Evolutionary conservation across 495 filamentous ascomycete species (phyloP), one percentile per base, ranked within the genome.

Genomic region (Annulohypoxylon moriforme): DNA sequence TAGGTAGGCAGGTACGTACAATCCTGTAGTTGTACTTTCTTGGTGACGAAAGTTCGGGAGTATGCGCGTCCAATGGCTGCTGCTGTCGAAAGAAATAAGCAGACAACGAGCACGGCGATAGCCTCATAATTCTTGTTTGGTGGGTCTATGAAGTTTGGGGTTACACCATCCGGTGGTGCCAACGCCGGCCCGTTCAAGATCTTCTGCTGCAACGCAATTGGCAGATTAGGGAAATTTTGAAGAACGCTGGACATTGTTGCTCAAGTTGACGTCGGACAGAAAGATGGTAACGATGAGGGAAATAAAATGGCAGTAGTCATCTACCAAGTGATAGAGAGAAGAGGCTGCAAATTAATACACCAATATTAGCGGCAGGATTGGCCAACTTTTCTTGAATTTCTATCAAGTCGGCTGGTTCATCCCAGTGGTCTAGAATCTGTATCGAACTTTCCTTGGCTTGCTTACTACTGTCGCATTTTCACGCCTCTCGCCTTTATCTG

Each of bases 91-190:
- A 75, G 24, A 2, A 58, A 24, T 14, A 72, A 55, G 14, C 68
- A 70, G 8, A 65, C 2, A 1, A 44, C 33, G 7, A 60, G 64
- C 0, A 75, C 44, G 4, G 22, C 53, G 10, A 52, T 22, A 16
- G 63, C 63, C 0, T 58, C 31, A 1, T 27, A 38, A 42, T 77
- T 75, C 7, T 31, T 20, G 38, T 75, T 73, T 3, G 67, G 64
- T 4, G 75, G 72, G 13, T 75, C 58, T 3, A 27, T 57, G 25
- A 74, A 62, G 14, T 64, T 67, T 1, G 75, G 24, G 3, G 16
- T 53, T 9, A 69, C 60, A 9, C 71, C 74, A 3, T 27, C 27
- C 2, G 75, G 75, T 25, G 75, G 64, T 20, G 42, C 20, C 14
- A 71, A 11, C 5, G 72, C 66, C 13, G 75, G 72, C 13, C 40